Evolutionary conservation across 805 yeast genomes (phyloP), one percentile per base, ranked within the genome.

Genomic region (Tetrapisispora iriomotensis): DNA sequence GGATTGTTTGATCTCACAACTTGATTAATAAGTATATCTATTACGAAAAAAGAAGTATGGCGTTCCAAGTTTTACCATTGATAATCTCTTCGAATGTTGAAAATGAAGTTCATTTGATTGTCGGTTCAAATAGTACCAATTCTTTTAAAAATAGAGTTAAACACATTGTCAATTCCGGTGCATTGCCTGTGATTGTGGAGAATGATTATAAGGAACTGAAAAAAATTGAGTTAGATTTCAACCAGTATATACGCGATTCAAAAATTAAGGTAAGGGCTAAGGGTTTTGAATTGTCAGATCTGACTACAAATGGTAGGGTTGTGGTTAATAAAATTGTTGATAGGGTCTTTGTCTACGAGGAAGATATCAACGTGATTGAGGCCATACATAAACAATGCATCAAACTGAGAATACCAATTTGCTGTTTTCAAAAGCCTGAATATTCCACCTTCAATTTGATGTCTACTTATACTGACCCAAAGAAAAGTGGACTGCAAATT

Each of bases 361-460:
- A 27, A n/a, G 20, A 38, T 29, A 23, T 18, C 10, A 68, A 75
- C 13, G 38, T 65, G 34, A 72, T 72, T 34, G 46, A 54, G 19
- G 45, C 51, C 2, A 69, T 85, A 10, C 77, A 59, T 45, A 49
- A 63, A 1, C 64, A 53, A 28, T 85, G 96, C 61, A 60, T 59
- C 33, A 60, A 68, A 38, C 62, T 74, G 37, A 70, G 96, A 52
- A 82, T 88, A 4, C 96, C 96, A 0, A 68, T 90, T 34, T 87
- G 86, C 54, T 80, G 83, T 1, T 71, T 82, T 0, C 95, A 85
- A 46, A 71, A 76, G 13, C 77, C 87, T 0, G 77, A 77, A 24
- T 66, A 71, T 20, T 82, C 92, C 39, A 75, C 88, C 0, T 88
- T 88, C 56, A 75, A 90, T 1, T 58, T 86, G 39, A 65, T 86